Conservation (phyloP, 257 asterid species). For the Prunella vulgaris region DNA sequence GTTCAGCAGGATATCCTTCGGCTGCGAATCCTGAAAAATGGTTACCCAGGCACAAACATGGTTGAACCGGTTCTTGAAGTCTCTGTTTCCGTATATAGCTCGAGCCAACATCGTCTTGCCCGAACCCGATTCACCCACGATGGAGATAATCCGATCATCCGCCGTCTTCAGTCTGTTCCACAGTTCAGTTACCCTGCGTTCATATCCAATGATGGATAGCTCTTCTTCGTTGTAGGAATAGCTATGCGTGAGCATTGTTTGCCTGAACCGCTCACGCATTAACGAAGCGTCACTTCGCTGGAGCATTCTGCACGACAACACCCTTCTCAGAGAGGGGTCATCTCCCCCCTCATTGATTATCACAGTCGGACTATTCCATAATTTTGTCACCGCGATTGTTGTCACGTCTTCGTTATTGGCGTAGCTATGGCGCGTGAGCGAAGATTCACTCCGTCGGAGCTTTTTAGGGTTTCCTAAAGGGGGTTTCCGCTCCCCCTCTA, state of each 20-base stretch:
- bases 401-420: neutral
- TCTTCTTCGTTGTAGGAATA: slow-evolving; percentile 18
- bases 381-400: neutral
- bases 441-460: neutral
- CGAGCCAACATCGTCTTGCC: slow-evolving; percentile 31
- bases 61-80: slow-evolving; percentile 2
- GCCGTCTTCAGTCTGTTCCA: neutral
- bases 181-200: neutral
- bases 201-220: slow-evolving; percentile 13
- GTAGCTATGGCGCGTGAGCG: neutral
- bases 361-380: neutral
- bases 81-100: slow-evolving; percentile 17
- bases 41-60: slow-evolving; percentile 6
- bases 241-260: slow-evolving; percentile 11
- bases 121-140: slow-evolving; percentile 21
- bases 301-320: neutral
- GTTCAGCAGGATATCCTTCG: slow-evolving; percentile 5
- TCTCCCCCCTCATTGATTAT: neutral
- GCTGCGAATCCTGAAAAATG: slow-evolving; percentile 8
- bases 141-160: neutral
- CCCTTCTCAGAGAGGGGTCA: neutral
- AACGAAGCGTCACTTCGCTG: neutral
- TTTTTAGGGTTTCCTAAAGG: neutral
- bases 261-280: neutral
- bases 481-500: neutral